Base-by-base conservation (phyloP, 768 basidiomycete species). In the Calocybe cyanea region DNA sequence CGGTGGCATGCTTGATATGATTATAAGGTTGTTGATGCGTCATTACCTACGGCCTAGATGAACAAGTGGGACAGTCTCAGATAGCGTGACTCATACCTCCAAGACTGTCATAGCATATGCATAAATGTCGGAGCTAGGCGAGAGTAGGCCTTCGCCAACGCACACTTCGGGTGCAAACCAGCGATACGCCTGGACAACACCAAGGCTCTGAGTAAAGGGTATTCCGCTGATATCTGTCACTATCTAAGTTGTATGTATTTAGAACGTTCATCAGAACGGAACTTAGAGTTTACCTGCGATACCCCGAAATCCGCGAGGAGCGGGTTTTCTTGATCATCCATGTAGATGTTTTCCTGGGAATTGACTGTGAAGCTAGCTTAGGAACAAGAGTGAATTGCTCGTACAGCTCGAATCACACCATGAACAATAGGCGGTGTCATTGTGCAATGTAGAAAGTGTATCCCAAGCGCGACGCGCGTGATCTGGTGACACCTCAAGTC, bases 101-200 rank as follows among this genome's bases (percentile, higher is more conserved):
- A 81, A 62, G 30, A 78, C 64, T 1, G 79, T 80, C 79, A 81
- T 81, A 7, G 63, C 77, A 23, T 69, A 72, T 8, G 80, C 70
- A 48, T 79, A 81, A 11, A 81, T 68, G 54, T 81, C 79, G 11
- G 77, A 72, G 23, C 62, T 61, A 5, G 64, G 62, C 0, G 74
- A 76, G 19, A 81, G 60, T 4, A 67, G 66, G 5, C 74, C 77
- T 52, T 71, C 67, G 11, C 75, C 76, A 41, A 67, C 59, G 51
- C 72, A 78, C 7, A 79, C 62, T 54, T 81, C 79, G 3, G 80
- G 80, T 18, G 80, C 77, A 45, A 79, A 69, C 74, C 78, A 80
- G 33, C 71, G 60, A 46, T 70, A 74, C 1, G 72, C 71, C 37
- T 75, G 70, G 6, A 68, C 63, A 33, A 71, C 69, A 14, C 71